phyloP scores from a whole-genome alignment of 768 basidiomycete species.

The Pleurotus ostreatus region DNA sequence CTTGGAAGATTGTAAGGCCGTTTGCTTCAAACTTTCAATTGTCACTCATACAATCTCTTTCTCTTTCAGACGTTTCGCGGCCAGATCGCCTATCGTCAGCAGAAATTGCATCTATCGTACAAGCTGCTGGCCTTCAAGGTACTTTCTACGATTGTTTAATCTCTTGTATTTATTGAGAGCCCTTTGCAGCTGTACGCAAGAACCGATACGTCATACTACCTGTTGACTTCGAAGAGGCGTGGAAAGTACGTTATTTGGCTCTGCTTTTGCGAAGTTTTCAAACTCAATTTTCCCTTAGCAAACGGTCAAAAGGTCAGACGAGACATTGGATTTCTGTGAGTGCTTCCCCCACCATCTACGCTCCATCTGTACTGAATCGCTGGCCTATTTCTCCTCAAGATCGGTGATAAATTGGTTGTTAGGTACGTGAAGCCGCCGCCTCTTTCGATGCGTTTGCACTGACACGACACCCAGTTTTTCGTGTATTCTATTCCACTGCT shows the following conservation, averaged over 20 bases:
- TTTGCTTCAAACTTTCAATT: neutral
- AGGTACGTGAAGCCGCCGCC: no score
- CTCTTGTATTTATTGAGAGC: no score
- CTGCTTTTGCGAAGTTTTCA: slow-evolving; percentile 28
- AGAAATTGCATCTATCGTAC: slow-evolving; percentile 92
- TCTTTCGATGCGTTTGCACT: neutral
- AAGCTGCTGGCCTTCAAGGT: slow-evolving; percentile 97
- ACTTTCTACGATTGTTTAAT: no score
- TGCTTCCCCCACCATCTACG: slow-evolving; percentile 19
- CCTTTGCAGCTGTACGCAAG: slow-evolving; percentile 93
- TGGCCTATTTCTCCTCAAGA: neutral
- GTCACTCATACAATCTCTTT: slow-evolving; percentile 10
- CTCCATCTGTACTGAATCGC: no score
- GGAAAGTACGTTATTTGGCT: slow-evolving; percentile 88
- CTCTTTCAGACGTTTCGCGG: slow-evolving; percentile 79
- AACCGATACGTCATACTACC: slow-evolving; percentile 98
- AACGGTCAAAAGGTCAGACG: slow-evolving; percentile 94
- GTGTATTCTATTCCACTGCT: neutral
- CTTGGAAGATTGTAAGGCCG: slow-evolving; percentile 86
- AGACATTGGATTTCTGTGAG: slow-evolving; percentile 95
- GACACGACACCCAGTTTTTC: neutral
- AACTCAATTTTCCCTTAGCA: slow-evolving; percentile 57
- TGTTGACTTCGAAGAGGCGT: slow-evolving; percentile 97
- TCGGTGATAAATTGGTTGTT: neutral
- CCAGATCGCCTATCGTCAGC: slow-evolving; percentile 95